These are phyloP conservation scores for Coemansia sp. DNA, from an alignment of 192 early-diverging fungal genomes.

Conservation along the genomic window DNA sequence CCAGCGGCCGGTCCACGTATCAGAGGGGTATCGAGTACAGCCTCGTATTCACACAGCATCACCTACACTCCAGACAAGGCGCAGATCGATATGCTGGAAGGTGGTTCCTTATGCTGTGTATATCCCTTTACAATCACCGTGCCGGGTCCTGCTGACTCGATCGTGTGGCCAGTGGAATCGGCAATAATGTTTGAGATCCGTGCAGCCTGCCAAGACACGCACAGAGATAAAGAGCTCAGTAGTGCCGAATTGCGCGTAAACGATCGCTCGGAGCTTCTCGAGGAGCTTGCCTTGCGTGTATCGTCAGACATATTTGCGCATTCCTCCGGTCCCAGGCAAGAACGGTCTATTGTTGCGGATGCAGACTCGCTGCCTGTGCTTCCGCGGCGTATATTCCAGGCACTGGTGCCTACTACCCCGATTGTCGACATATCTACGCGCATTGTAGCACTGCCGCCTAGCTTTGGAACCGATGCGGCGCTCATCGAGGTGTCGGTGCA, in stretches of 20 bases:
- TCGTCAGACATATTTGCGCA: slow-evolving; percentile 19
- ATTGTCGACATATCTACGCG: slow-evolving; percentile 15
- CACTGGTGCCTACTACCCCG: slow-evolving; percentile 24
- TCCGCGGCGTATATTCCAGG: slow-evolving; percentile 29
- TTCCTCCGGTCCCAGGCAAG: background rate
- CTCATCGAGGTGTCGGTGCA: slow-evolving; percentile 21
- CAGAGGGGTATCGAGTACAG: background rate
- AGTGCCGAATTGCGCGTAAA: slow-evolving; percentile 1
- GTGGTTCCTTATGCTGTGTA: slow-evolving; percentile 32
- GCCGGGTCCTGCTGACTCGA: background rate
- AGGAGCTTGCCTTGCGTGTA: slow-evolving; percentile 28
- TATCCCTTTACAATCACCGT: slow-evolving; percentile 25
- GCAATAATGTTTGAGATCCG: slow-evolving; percentile 37
- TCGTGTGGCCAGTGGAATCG: slow-evolving; percentile 6
- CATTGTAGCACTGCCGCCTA: slow-evolving; percentile 18
- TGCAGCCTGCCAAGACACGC: slow-evolving; percentile 8
- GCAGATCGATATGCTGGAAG: slow-evolving; percentile 11
- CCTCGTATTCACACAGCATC: background rate
- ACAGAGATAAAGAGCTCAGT: slow-evolving; percentile 6
- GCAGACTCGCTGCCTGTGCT: background rate
- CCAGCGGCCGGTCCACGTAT: slow-evolving; percentile 9
- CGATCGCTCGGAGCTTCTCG: slow-evolving; percentile 24
- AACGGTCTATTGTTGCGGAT: background rate
- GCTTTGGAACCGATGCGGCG: slow-evolving; percentile 25
- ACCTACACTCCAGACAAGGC: background rate